Evolutionary conservation across 1,139 yeast species (phyloP).

Genomic region (Scheffersomyces segobiensis): DNA sequence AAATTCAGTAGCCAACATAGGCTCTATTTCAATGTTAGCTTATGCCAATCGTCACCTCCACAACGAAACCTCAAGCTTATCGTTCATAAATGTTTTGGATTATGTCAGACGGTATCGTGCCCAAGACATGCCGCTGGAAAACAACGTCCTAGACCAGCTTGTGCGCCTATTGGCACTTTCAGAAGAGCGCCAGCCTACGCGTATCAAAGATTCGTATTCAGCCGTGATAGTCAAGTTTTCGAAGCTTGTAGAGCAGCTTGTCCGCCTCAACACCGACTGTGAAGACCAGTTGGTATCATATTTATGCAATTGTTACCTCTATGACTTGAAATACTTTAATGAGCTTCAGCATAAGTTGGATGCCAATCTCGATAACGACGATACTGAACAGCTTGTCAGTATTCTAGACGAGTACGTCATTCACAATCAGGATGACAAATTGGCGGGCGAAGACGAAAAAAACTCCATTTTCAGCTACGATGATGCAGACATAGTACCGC

Average conservation of each 20-base stretch:
- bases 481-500: not conserved
- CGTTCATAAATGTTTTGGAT: not conserved
- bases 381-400: slow-evolving; percentile 24
- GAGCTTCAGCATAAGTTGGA: slow-evolving; percentile 18
- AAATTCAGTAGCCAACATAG: slow-evolving; percentile 1
- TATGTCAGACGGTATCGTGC: not conserved
- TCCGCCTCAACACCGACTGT: slow-evolving; percentile 20
- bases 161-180: not conserved
- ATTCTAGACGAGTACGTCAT: slow-evolving; percentile 22
- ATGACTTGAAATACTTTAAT: slow-evolving; percentile 22
- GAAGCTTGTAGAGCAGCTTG: slow-evolving; percentile 20
- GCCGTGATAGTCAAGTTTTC: slow-evolving; percentile 20
- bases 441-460: not conserved
- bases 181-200: slow-evolving; percentile 11
- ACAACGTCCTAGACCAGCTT: not conserved
- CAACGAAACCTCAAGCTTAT: not conserved
- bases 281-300: slow-evolving; percentile 20
- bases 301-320: slow-evolving; percentile 19
- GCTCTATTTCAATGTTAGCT: not conserved
- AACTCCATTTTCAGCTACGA: slow-evolving; percentile 27
- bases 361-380: slow-evolving; percentile 17
- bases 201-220: slow-evolving; percentile 22
- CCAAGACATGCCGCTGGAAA: not conserved
- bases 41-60: not conserved
- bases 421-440: not conserved